Base-by-base conservation (phyloP, 805 yeast species). In the Saccharomyces paradoxus region DNA sequence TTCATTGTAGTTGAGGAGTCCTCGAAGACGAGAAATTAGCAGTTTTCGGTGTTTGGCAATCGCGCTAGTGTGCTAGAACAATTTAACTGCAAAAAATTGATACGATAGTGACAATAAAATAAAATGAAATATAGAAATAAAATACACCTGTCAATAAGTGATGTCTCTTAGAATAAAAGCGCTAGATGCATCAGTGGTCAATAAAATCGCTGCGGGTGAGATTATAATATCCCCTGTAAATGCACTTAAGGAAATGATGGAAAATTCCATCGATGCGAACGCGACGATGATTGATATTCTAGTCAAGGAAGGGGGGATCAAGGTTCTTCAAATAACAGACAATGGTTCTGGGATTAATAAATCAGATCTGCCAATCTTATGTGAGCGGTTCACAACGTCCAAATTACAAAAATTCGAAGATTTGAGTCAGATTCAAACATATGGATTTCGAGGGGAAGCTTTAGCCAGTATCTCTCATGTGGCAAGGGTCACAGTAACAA, bases 361-460 rank as follows among this genome's bases (percentile, higher is more conserved):
- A 49, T 87, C 79, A 0, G 98, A 94, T 64, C 67, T 94, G 48
- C 77, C 81, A 0, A 75, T 94, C 4, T 76, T 94, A n/a, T 94
- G 98, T 67, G 87, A 88, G 65, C 73, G 99, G 27, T 92, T 90
- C 71, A 88, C 98, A 24, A 94, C 99, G 0, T 90, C 97, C 0
- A 94, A 94, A 68, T 71, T 94, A 26, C 57, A 70, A 0, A 76
- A 71, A 8, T 92, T 87, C 66, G 92, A 87, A 51, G 99, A 94
- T 67, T 76, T 94, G 55, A 73, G 74, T 50, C 68, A 77, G 3
- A 80, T 94, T 26, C 73, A 79, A 24, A 91, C 98, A 0, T 89
- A 89, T 68, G 99, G 99, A 4, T 94, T 94, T 67, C 77, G 99
- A 53, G 99, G 99, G 14, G 99, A 94, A 69, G 99, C 99, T 0